Evolutionary conservation across 257 asterid genomes (phyloP), one percentile per base, ranked within the genome.

Genomic region (Agastache rugosa): DNA sequence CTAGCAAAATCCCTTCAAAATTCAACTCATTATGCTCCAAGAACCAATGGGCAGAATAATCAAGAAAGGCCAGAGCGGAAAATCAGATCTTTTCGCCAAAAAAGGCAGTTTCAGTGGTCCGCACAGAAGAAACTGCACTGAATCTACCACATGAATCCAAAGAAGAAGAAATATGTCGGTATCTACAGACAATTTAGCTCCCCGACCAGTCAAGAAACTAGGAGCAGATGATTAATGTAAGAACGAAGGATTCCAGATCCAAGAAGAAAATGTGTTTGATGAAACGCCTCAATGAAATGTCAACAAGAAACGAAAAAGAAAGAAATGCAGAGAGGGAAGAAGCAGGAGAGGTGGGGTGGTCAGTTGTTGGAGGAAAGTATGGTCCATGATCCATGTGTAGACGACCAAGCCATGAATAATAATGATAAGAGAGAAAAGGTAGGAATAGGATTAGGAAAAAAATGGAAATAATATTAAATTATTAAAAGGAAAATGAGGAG

Each of bases 351-450:
- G 71, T 12, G 47, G 17, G 74, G 53, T 42, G 56, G 70, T 77
- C 70, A 75, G 76, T 73, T 63, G 73, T 81, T 72, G 70, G 59
- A 73, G 47, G 79, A 51, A 64, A 14, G 70, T 34, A 58, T 50
- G 77, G 79, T 27, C 79, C 83, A 73, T 83, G 63, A 68, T 78
- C 83, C 83, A 77, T 82, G 84, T 69, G 82, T 35, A 64, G 54
- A 74, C 20, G 9, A 37, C 3, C 60, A 65, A 59, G 58, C 51
- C 60, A 59, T 63, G 44, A 39, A 39, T 39, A 39, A 39, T 39
- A 39, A 39, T 39, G 74, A 63, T 71, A 56, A 20, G 78, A 29
- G 71, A 54, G 63, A 54, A 39, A 67, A 67, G 48, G 78, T 29
- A 54, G 54, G 20, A 37, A 37, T 37, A 37, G 44, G 44, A 39